Evolutionary conservation across 768 basidiomycete genomes (phyloP).

Genomic region (Tulasnella sp.): DNA sequence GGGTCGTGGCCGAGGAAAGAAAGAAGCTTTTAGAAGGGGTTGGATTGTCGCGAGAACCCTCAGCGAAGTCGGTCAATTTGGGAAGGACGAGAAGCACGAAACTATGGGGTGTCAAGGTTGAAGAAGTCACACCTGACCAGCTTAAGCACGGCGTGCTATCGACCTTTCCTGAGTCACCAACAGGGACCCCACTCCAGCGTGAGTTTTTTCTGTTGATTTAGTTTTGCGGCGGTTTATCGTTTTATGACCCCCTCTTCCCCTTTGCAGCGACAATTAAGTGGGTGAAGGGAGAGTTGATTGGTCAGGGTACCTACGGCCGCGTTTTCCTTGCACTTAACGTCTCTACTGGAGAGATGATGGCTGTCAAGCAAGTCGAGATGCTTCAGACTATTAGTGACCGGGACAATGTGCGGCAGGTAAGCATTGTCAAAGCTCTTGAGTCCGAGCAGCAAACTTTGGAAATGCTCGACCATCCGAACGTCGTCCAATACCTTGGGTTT

Average conservation of each 20-base stretch:
- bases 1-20: conserved; percentile 85
- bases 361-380: conserved; percentile 97
- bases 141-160: conserved; percentile 45
- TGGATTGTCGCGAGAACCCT: conserved; percentile 41
- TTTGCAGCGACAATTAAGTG: conserved; percentile 85
- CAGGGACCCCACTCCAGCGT: conserved; percentile 60
- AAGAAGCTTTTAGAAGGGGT: conserved; percentile 68
- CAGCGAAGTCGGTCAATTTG: conserved; percentile 41
- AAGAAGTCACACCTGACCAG: conserved; percentile 86
- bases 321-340: conserved; percentile 96
- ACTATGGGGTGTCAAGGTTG: conserved; percentile 88
- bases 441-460: conserved; percentile 94
- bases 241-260: conserved; percentile 29
- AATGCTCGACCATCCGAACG: conserved; percentile 93
- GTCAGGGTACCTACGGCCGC: conserved; percentile 92
- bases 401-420: conserved; percentile 78
- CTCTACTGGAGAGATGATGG: conserved; percentile 97
- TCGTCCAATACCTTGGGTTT: conserved; percentile 94
- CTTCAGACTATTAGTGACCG: conserved; percentile 91
- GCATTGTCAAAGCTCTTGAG: conserved; percentile 86
- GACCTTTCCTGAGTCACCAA: conserved; percentile 51
- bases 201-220: conserved; percentile 39
- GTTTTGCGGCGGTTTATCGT: conserved; percentile 5
- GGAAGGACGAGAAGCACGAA: conserved; percentile 85
- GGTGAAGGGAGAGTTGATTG: conserved; percentile 96